phyloP scores from a whole-genome alignment of 1,139 yeast genomes.

The Scheffersomyces titani region DNA sequence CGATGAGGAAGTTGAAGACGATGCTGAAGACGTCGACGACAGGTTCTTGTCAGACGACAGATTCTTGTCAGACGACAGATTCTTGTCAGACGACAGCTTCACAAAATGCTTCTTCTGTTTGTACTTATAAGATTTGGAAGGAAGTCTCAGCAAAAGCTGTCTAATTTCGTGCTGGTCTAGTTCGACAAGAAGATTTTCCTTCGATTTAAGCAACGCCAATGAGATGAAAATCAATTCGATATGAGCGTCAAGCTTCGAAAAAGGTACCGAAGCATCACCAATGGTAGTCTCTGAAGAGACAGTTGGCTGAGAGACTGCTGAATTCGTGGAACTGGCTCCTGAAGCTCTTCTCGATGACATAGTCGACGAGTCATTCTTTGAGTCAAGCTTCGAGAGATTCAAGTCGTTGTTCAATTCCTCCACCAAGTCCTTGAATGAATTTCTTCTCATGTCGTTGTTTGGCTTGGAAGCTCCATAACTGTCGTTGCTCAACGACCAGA shows the following conservation, averaged over 20 bases:
- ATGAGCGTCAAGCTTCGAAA: constrained; percentile 73
- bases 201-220: constrained; percentile 76
- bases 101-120: constrained; percentile 26
- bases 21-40: constrained; percentile 5
- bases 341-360: constrained; percentile 16
- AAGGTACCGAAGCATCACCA: constrained; percentile 41
- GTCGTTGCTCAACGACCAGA: constrained; percentile 35
- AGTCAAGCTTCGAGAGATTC: neutral
- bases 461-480: constrained; percentile 3
- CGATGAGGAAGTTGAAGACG: constrained; percentile 7
- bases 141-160: constrained; percentile 66
- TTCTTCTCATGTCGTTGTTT: constrained; percentile 12
- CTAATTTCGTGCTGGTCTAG: constrained; percentile 88
- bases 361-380: constrained; percentile 14
- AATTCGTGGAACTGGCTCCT: constrained; percentile 12
- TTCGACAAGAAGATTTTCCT: constrained; percentile 76
- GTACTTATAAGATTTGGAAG: constrained; percentile 44
- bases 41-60: neutral
- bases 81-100: constrained; percentile 4
- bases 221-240: constrained; percentile 75
- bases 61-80: neutral
- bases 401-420: constrained; percentile 22
- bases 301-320: constrained; percentile 18
- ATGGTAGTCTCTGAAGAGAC: constrained; percentile 6
- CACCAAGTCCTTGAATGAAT: constrained; percentile 36